These are phyloP conservation scores for Gomphus bonarii DNA, from an alignment of 1,284 basidiomycete genomes.

Conservation along the genomic window DNA sequence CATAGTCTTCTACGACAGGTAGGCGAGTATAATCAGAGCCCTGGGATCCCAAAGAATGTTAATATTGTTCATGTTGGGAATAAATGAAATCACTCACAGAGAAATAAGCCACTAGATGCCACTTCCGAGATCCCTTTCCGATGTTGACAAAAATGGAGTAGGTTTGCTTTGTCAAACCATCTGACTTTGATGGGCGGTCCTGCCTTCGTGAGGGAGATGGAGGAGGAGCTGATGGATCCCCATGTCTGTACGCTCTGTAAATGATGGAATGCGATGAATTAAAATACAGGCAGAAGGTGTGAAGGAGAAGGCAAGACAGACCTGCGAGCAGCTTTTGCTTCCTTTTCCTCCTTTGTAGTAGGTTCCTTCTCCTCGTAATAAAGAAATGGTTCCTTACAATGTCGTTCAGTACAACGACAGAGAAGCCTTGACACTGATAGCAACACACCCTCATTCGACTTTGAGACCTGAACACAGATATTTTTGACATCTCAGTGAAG, in stretches of 20 bases:
- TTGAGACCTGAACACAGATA: slow-evolving; percentile 47
- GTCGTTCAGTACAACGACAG: background rate
- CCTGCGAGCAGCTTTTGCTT: slow-evolving; percentile 64
- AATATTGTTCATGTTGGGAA: background rate
- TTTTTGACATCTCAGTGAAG: slow-evolving; percentile 1
- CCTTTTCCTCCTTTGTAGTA: slow-evolving; percentile 62
- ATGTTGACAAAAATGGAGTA: slow-evolving; percentile 63
- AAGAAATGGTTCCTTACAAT: slow-evolving; percentile 43
- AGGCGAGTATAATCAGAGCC: slow-evolving; percentile 55
- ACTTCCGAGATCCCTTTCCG: slow-evolving; percentile 49
- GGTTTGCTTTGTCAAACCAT: slow-evolving; percentile 70
- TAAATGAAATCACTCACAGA: slow-evolving; percentile 33
- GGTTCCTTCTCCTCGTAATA: slow-evolving; percentile 65
- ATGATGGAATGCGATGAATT: slow-evolving; percentile 12
- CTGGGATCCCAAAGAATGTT: slow-evolving; percentile 24
- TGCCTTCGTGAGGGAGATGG: slow-evolving; percentile 53
- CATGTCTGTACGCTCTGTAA: slow-evolving; percentile 44
- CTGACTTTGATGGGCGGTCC: slow-evolving; percentile 61
- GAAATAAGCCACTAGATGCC: slow-evolving; percentile 75
- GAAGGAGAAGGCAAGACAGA: slow-evolving; percentile 21
- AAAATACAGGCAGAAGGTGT: background rate
- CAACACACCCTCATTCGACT: slow-evolving; percentile 54
- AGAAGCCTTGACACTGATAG: background rate
- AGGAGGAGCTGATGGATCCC: slow-evolving; percentile 47
- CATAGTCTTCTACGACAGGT: slow-evolving; percentile 58